These are phyloP conservation scores for Nelumbo lutea DNA, from an alignment of 164 flowering plant genomes.

Conservation along the genomic window DNA sequence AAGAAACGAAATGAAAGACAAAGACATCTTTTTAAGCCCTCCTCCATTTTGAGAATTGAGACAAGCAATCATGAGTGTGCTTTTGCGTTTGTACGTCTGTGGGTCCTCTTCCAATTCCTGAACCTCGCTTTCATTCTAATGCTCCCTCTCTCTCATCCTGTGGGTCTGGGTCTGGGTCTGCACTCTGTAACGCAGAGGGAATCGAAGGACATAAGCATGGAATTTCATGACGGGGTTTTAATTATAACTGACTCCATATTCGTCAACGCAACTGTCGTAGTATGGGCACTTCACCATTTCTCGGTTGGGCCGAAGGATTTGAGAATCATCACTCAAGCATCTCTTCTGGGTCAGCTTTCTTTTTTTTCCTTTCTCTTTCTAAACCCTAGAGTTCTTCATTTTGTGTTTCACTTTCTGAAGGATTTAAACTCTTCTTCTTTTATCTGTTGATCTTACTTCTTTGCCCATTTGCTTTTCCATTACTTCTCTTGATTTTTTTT, in stretches of 20 bases:
- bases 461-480: background rate
- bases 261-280: conserved; percentile 21
- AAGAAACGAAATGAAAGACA: too few relatives aligned
- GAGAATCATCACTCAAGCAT: conserved; percentile 22
- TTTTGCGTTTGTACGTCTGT: conserved; percentile 1
- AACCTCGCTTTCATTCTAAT: background rate
- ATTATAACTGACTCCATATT: conserved; percentile 24
- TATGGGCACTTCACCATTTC: conserved; percentile 25
- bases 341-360: conserved; percentile 17
- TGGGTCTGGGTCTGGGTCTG: background rate
- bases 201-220: conserved; percentile 2
- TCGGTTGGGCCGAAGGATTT: conserved; percentile 12
- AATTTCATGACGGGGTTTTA: conserved; percentile 18
- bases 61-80: background rate
- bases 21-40: too few relatives aligned
- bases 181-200: background rate
- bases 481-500: too few relatives aligned
- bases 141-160: background rate
- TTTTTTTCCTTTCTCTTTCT: background rate
- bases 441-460: background rate
- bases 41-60: too few relatives aligned
- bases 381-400: background rate
- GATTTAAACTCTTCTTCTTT: background rate
- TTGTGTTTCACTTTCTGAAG: background rate
- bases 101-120: background rate